phyloP scores from a whole-genome alignment of 129 eudicot genomes.

The Lactuca saligna region DNA sequence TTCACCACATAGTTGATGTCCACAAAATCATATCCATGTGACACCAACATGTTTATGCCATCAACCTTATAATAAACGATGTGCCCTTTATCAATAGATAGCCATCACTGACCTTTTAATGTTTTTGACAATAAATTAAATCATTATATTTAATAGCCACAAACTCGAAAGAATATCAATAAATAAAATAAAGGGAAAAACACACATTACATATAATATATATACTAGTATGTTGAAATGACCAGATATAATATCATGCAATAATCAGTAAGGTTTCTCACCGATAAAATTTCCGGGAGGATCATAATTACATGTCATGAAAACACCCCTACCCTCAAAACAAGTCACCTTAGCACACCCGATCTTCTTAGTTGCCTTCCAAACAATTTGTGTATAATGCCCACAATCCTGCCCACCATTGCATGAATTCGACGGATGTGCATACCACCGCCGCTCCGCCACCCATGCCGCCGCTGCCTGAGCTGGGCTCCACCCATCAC shows the following conservation, averaged over 20 bases:
- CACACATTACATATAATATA: neutral
- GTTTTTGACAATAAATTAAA: neutral
- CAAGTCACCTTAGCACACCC: constrained; percentile 77
- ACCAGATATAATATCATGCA: neutral
- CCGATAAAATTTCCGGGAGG: constrained; percentile 85
- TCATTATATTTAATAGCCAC: neutral
- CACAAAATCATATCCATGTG: no score
- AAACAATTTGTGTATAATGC: constrained; percentile 78
- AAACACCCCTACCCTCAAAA: constrained; percentile 51
- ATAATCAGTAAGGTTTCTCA: constrained; percentile 62
- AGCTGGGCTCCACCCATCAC: constrained; percentile 55
- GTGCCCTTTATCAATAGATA: neutral
- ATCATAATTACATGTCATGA: constrained; percentile 75
- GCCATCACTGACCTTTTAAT: neutral
- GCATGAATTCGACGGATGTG: constrained; percentile 55
- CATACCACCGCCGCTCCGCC: constrained; percentile 50
- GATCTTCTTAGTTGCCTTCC: constrained; percentile 53
- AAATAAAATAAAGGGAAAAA: neutral
- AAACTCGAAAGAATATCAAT: neutral
- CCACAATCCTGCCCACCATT: constrained; percentile 63
- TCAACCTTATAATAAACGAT: neutral
- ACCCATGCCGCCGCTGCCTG: constrained; percentile 76
- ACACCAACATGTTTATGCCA: neutral
- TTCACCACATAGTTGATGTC: no score
- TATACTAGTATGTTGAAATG: neutral